phyloP scores from a whole-genome alignment of 2,329 filamentous ascomycete species.

The Aschersonia sp. region DNA sequence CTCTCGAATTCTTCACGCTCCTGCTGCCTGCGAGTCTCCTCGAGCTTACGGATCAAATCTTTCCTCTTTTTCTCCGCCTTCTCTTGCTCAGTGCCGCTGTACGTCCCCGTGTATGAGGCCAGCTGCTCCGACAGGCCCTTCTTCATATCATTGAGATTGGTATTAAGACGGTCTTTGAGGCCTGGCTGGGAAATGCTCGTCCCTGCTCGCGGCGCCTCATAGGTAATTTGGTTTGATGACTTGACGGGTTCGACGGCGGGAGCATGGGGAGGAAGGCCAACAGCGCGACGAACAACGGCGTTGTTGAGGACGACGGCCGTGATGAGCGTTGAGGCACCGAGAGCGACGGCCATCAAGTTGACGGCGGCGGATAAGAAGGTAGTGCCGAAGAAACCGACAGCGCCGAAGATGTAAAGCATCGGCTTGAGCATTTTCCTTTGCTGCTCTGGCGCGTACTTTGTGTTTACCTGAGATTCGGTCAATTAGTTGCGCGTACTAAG shows the following conservation, averaged over 20 bases:
- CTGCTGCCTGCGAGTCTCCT: conserved; percentile 19
- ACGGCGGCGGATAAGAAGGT: conserved; percentile 32
- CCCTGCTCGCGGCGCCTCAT: conserved; percentile 18
- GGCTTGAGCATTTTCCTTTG: conserved; percentile 23
- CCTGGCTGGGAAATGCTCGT: conserved; percentile 7
- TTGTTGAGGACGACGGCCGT: conserved; percentile 23
- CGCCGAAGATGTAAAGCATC: conserved; percentile 28
- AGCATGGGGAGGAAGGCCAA: conserved; percentile 21
- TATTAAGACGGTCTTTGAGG: conserved; percentile 17
- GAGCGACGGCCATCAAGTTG: conserved; percentile 31
- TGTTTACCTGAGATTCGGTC: conserved; percentile 16
- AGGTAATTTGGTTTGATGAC: conserved; percentile 10
- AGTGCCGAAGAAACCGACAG: conserved; percentile 28
- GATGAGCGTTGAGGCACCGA: conserved; percentile 21
- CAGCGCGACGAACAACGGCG: conserved; percentile 19
- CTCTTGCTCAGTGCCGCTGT: conserved; percentile 16
- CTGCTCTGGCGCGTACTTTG: conserved; percentile 16
- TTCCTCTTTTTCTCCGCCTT: conserved; percentile 19
- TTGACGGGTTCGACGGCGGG: conserved; percentile 6
- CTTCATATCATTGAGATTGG: conserved; percentile 20
- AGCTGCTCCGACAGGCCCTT: conserved; percentile 20
- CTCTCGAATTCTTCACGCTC: conserved; percentile 23
- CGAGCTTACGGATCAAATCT: conserved; percentile 19
- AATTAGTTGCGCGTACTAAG: no score
- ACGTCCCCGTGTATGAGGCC: conserved; percentile 19